Conservation (phyloP, 257 asterid species). For the Solanum bulbocastanum region DNA sequence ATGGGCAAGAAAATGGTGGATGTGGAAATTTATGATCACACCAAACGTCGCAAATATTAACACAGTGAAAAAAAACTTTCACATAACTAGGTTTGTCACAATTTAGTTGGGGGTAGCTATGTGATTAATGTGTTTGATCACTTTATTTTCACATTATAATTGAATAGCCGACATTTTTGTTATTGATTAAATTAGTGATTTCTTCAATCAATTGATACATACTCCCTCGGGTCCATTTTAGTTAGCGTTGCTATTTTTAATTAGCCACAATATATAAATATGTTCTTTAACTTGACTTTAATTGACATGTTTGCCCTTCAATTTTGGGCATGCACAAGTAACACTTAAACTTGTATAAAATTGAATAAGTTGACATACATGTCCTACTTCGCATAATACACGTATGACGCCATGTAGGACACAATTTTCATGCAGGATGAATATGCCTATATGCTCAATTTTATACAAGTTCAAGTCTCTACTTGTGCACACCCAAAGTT, state of each 20-base stretch:
- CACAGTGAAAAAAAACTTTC: background rate
- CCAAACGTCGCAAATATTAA: background rate
- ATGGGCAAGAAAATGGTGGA: background rate
- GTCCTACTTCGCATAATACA: too few relatives aligned
- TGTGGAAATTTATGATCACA: background rate
- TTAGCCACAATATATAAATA: too few relatives aligned
- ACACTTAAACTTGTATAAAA: too few relatives aligned
- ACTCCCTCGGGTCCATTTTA: too few relatives aligned
- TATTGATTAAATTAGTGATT: background rate
- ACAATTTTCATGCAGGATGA: too few relatives aligned
- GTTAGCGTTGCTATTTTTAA: background rate
- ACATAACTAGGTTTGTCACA: background rate
- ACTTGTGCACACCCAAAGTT: too few relatives aligned
- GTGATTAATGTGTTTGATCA: background rate
- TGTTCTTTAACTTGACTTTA: rapidly evolving
- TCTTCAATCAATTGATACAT: background rate
- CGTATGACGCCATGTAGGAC: too few relatives aligned
- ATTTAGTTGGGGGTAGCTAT: background rate
- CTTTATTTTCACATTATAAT: background rate
- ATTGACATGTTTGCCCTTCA: too few relatives aligned
- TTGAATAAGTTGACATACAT: too few relatives aligned
- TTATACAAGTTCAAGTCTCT: too few relatives aligned
- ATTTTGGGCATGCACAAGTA: too few relatives aligned
- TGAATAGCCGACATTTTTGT: background rate
- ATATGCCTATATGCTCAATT: too few relatives aligned